phyloP scores from a whole-genome alignment of 2,329 filamentous ascomycete genomes.

The Ascochyta koolunga region DNA sequence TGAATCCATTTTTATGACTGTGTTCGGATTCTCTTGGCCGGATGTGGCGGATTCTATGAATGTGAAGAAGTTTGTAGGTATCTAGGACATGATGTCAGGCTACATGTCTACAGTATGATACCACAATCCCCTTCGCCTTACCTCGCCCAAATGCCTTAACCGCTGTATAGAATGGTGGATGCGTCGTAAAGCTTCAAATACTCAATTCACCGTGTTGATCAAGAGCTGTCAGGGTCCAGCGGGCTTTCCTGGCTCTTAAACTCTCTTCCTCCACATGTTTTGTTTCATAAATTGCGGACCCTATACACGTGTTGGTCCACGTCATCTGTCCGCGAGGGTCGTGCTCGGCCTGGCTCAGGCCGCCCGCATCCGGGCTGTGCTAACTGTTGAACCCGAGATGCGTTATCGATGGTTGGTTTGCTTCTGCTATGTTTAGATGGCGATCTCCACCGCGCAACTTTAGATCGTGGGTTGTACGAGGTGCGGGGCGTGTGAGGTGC shows the following conservation, averaged over 20 bases:
- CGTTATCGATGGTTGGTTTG: background rate
- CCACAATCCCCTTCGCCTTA: background rate
- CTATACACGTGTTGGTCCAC: constrained; percentile 16
- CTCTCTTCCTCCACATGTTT: constrained; percentile 5
- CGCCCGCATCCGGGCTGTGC: constrained; percentile 12
- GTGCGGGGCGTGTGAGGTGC: background rate
- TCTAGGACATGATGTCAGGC: constrained; percentile 1
- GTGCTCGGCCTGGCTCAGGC: constrained; percentile 7
- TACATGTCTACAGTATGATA: background rate
- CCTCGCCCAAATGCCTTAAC: background rate
- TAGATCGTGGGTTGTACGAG: background rate
- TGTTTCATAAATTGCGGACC: constrained; percentile 20
- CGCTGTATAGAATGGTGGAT: background rate
- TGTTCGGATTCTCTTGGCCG: background rate
- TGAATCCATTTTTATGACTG: constrained; percentile 6
- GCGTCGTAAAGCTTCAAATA: background rate
- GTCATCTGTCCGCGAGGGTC: constrained; percentile 14
- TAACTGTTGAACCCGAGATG: constrained; percentile 2
- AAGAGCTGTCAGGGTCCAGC: constrained; percentile 10
- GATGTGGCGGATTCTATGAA: background rate
- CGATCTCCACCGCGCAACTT: background rate
- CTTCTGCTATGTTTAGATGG: constrained; percentile 9
- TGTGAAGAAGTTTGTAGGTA: background rate
- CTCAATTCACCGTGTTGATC: constrained; percentile 1
- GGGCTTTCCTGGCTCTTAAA: constrained; percentile 11